Evolutionary conservation across 2,329 filamentous ascomycete species (phyloP).

Genomic region (Penicillium sp.): DNA sequence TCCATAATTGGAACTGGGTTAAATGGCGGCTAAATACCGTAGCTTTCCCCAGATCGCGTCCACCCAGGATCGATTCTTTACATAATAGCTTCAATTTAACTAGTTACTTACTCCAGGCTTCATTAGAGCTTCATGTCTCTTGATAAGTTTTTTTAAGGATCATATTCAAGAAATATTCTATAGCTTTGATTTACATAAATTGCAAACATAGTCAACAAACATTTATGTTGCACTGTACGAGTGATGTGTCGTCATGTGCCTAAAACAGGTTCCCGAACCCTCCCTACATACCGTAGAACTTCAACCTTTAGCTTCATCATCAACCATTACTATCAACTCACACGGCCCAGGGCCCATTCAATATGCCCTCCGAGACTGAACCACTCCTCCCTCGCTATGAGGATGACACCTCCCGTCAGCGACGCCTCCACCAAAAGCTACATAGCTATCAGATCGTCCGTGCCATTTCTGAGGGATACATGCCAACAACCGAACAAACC

Average conservation of each 20-base stretch:
- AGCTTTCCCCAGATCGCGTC: conserved; percentile 8
- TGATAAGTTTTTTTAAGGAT: not conserved
- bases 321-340: not conserved
- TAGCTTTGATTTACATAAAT: not conserved
- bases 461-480: conserved; percentile 77
- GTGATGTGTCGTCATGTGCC: conserved; percentile 11
- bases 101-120: not conserved
- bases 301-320: not conserved
- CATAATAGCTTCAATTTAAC: not conserved
- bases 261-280: conserved; percentile 8
- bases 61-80: not conserved
- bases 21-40: not conserved
- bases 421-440: conserved; percentile 79
- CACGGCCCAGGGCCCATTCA: conserved; percentile 1
- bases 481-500: conserved; percentile 85
- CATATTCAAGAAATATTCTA: not conserved
- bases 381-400: conserved; percentile 73
- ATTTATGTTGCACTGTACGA: not conserved
- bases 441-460: conserved; percentile 90
- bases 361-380: conserved; percentile 60
- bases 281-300: not conserved
- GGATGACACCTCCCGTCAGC: conserved; percentile 76
- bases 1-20: not conserved
- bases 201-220: not conserved
- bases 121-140: not conserved